These are phyloP conservation scores for Fraxinus baroniana DNA, from an alignment of 305 asterid species.

Conservation along the genomic window DNA sequence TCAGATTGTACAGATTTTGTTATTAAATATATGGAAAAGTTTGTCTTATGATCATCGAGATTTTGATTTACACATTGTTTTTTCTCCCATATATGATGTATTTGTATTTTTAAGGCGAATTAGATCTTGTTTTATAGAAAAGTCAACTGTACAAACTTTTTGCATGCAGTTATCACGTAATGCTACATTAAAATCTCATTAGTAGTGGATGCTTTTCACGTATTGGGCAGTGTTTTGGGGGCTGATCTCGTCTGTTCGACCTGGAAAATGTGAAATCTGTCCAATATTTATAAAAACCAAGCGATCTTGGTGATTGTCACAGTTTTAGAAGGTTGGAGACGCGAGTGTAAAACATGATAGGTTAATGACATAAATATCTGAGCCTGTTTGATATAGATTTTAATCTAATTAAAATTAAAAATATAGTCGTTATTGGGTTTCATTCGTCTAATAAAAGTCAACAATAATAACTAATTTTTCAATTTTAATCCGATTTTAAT, in stretches of 20 bases:
- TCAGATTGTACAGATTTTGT: slow-evolving; percentile 32
- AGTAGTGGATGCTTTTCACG: neutral
- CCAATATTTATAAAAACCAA: too few species aligned
- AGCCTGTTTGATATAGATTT: too few species aligned
- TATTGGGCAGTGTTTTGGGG: neutral
- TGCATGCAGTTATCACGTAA: neutral
- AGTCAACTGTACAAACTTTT: neutral
- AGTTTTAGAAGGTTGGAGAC: neutral
- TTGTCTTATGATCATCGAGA: slow-evolving; percentile 14
- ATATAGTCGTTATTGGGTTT: too few species aligned
- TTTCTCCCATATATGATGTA: neutral
- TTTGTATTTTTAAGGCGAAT: slow-evolving; percentile 6
- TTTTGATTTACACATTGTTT: slow-evolving; percentile 4
- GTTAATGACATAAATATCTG: neutral
- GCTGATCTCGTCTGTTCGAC: neutral
- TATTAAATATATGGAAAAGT: slow-evolving; percentile 14
- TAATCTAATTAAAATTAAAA: too few species aligned
- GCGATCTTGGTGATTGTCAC: neutral
- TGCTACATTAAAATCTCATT: neutral
- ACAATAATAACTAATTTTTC: too few species aligned
- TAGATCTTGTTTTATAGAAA: neutral
- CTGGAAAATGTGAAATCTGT: neutral
- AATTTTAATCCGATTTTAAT: too few species aligned
- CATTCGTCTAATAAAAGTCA: too few species aligned
- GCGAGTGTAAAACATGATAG: neutral